phyloP scores from a whole-genome alignment of 139 green algal species.

The Mesostigma viride region DNA sequence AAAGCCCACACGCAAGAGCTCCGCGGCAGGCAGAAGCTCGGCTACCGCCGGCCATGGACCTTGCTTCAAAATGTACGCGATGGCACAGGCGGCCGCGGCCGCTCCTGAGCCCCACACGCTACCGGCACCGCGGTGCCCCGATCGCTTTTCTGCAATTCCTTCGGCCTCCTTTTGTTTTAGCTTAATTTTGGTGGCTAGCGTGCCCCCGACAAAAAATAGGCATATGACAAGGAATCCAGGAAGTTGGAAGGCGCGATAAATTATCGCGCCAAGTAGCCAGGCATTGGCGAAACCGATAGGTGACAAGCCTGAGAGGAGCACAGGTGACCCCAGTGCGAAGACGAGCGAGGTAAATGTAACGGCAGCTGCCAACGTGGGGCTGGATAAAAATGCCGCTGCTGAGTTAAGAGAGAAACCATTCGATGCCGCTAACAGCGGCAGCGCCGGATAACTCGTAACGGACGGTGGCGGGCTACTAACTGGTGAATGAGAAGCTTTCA shows the following conservation, averaged over 20 bases:
- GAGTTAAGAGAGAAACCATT: no score
- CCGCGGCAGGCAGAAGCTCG: not conserved
- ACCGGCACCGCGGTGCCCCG: slow-evolving; percentile 54
- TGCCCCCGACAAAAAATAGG: slow-evolving; percentile 70
- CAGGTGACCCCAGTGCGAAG: slow-evolving; percentile 18
- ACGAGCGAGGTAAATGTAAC: no score
- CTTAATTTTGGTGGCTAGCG: slow-evolving; percentile 81
- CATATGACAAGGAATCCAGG: slow-evolving; percentile 74
- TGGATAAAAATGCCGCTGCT: no score
- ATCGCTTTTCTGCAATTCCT: slow-evolving; percentile 83
- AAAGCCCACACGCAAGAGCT: slow-evolving; percentile 53
- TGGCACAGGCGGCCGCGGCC: slow-evolving; percentile 48
- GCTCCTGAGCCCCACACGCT: slow-evolving; percentile 82
- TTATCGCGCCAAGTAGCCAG: slow-evolving; percentile 52
- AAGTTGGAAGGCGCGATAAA: slow-evolving; percentile 69
- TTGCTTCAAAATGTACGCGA: slow-evolving; percentile 54
- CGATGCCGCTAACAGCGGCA: no score
- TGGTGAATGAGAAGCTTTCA: no score
- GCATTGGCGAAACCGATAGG: not conserved
- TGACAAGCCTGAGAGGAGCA: slow-evolving; percentile 10
- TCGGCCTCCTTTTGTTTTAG: slow-evolving; percentile 73
- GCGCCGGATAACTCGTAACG: no score
- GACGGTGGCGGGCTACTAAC: no score
- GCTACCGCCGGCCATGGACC: not conserved
- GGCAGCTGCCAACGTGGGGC: no score